Conservation (phyloP, 2,329 filamentous ascomycete species). For the Juglanconis oblonga region DNA sequence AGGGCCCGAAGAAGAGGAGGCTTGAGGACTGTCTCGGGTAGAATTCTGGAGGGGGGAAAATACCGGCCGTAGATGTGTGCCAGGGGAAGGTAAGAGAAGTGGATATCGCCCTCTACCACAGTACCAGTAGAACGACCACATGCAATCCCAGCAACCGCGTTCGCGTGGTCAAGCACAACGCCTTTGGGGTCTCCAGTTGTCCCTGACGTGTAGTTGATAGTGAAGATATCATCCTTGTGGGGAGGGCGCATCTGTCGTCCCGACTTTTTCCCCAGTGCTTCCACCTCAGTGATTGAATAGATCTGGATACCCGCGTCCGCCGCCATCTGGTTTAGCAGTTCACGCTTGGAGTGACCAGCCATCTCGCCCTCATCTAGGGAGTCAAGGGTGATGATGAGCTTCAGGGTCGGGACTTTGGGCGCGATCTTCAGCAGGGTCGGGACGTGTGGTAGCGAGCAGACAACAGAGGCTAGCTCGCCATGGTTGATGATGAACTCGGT, state of each 20-base stretch:
- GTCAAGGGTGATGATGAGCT: constrained; percentile 85
- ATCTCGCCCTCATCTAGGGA: constrained; percentile 76
- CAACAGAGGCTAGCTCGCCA: constrained; percentile 70
- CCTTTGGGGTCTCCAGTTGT: constrained; percentile 83
- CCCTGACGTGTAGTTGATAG: constrained; percentile 88
- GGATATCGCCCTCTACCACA: constrained; percentile 53
- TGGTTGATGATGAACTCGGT: constrained; percentile 97
- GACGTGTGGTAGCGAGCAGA: constrained; percentile 77
- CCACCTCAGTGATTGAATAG: constrained; percentile 76
- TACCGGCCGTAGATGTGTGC: constrained; percentile 87
- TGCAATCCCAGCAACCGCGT: constrained; percentile 71
- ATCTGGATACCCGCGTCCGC: constrained; percentile 72
- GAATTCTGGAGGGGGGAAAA: neutral
- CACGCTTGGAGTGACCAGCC: constrained; percentile 73
- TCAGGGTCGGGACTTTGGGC: constrained; percentile 73
- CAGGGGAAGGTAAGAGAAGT: constrained; percentile 85
- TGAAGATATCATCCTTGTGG: constrained; percentile 71
- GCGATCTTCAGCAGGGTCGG: constrained; percentile 76
- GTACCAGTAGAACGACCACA: constrained; percentile 55
- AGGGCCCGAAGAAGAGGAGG: too few relatives aligned
- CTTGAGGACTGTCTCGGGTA: too few relatives aligned
- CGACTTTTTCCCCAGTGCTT: constrained; percentile 71
- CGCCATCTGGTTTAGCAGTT: constrained; percentile 73
- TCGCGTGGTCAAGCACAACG: constrained; percentile 77
- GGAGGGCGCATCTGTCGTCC: constrained; percentile 71